These are phyloP conservation scores for Senna tora DNA, from an alignment of 306 rosid species.

Conservation along the genomic window DNA sequence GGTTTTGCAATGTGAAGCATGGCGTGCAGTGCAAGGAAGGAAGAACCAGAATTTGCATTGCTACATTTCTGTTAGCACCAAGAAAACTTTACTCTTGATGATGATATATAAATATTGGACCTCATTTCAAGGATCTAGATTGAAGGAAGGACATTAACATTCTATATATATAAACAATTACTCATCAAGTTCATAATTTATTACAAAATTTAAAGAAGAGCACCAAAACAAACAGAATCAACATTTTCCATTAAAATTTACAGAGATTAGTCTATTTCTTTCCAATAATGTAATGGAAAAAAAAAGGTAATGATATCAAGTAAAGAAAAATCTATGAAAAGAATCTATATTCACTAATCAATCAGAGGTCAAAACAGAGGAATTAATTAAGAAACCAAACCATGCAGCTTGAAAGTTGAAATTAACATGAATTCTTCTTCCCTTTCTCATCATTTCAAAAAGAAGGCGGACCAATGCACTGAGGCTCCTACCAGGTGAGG, in stretches of 20 bases:
- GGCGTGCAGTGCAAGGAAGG: slow-evolving; percentile 1
- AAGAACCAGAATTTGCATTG: not conserved
- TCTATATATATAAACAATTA: too few relatives aligned
- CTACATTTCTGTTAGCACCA: slow-evolving; percentile 3
- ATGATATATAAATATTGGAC: too few relatives aligned
- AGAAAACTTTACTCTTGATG: too few relatives aligned
- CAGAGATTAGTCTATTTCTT: slow-evolving; percentile 26
- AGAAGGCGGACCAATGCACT: too few relatives aligned
- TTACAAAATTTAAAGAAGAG: not conserved
- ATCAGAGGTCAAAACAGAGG: slow-evolving; percentile 31
- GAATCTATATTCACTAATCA: slow-evolving; percentile 33
- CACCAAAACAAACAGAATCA: not conserved
- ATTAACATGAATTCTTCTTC: too few relatives aligned
- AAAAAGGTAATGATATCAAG: not conserved
- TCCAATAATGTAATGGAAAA: not conserved
- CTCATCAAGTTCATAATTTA: too few relatives aligned
- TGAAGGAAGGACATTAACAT: too few relatives aligned
- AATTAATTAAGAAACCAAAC: not conserved
- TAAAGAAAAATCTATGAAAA: not conserved
- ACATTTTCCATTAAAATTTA: slow-evolving; percentile 35
- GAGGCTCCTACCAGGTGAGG: too few relatives aligned
- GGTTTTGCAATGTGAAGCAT: not conserved
- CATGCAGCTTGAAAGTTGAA: too few relatives aligned
- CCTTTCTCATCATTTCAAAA: too few relatives aligned
- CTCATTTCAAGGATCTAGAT: too few relatives aligned